A percentile compares a stretch with the other conserved stretches of the same genome.
phyloP scores from a whole-genome alignment of 768 basidiomycete species.

The Phlegmacium glaucopus region DNA sequence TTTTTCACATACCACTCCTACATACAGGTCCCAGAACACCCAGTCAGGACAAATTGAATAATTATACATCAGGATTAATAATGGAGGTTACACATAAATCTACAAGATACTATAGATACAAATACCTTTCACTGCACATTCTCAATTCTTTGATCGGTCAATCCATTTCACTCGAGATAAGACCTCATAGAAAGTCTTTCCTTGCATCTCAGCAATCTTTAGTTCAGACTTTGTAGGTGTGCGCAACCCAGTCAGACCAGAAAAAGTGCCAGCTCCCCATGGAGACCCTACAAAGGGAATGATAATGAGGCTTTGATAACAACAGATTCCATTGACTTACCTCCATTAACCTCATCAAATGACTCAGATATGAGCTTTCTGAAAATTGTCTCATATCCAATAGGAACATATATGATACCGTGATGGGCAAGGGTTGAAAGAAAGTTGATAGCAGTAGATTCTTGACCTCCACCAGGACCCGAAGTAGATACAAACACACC shows the following conservation, averaged over 20 bases:
- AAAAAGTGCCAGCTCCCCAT: constrained; percentile 72
- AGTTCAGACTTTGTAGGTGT: constrained; percentile 48
- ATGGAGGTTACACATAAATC: no score
- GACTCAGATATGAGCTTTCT: no score
- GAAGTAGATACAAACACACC: constrained; percentile 68
- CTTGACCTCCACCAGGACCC: constrained; percentile 70
- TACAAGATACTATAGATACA: no score
- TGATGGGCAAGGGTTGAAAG: constrained; percentile 63
- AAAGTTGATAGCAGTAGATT: constrained; percentile 41
- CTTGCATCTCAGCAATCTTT: constrained; percentile 50
- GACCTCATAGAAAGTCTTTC: constrained; percentile 45
- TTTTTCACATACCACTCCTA: not conserved
- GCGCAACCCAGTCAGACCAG: constrained; percentile 43
- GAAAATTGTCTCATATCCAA: no score
- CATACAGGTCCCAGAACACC: no score
- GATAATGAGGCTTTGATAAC: not conserved
- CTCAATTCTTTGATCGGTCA: no score
- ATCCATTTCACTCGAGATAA: constrained; percentile 37
- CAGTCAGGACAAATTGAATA: no score
- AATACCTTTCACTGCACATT: no score
- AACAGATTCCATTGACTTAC: constrained; percentile 29
- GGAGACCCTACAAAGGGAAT: constrained; percentile 50
- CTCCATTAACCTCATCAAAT: constrained; percentile 54
- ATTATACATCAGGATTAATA: no score
- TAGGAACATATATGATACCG: constrained; percentile 43